Evolutionary conservation across 495 filamentous ascomycete species (phyloP), one percentile per base, ranked within the genome.

Genomic region (Trypethelium eluteriae): DNA sequence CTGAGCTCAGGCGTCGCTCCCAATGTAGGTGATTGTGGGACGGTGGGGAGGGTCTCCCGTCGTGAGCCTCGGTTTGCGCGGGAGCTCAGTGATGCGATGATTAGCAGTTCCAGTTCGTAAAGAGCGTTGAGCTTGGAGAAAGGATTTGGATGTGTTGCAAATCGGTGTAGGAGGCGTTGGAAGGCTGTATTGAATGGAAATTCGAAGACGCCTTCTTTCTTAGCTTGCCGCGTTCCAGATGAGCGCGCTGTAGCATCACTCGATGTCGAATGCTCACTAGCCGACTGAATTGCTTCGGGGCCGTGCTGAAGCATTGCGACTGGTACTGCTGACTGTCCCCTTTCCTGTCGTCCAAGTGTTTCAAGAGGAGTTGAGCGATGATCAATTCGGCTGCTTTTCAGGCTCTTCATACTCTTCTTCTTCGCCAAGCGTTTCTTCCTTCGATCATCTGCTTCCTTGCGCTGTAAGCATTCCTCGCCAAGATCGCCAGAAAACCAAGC

Each of bases 121-220:
- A 97, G 81, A 0, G 90, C 89, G 70, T 89, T 88, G 18, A 97
- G 84, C 73, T 97, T 97, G 62, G 86, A 83, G 70, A 87, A 90
- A 0, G 93, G 93, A 71, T 95, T 96, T 2, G 90, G 90, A 72
- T 94, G 91, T 3, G 91, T 89, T 18, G 92, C 94, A 70, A 97
- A 96, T 73, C 90, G 92, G 63, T 87, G 85, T 32, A 96, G 79
- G 0, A 97, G 83, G 35, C 86, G 87, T 70, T 86, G 85, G 76
- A 93, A 97, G 4, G 91, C 88, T 57, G 67, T 67, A 47, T 75
- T 74, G 68, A 75, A 77, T n/a, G 75, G 75, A 64, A 77, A 77
- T 25, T 77, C 74, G 25, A 74, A 67, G 16, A 75, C 35, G 10
- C 77, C 76, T 39, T 76, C 73, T 62, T 76, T 76, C 70, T 77